phyloP scores from a whole-genome alignment of 495 filamentous ascomycete genomes.

The Talaromyces adpressus region DNA sequence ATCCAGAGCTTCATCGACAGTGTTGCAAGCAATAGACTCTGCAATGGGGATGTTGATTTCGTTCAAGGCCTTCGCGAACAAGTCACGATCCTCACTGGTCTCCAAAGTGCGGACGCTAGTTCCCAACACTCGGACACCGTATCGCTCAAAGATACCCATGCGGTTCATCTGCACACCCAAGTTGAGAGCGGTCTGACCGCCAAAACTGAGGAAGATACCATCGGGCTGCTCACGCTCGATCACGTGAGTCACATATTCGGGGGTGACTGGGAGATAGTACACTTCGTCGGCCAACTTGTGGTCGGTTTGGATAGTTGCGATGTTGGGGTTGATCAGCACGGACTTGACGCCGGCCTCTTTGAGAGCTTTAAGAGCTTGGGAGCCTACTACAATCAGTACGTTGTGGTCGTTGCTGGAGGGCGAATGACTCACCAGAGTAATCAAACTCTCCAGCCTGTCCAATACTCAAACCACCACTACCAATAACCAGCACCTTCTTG shows the following conservation, averaged over 20 bases:
- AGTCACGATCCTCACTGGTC: constrained; percentile 90
- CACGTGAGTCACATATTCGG: constrained; percentile 95
- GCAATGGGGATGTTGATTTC: constrained; percentile 98
- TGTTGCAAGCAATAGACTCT: constrained; percentile 84
- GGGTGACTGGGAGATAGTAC: constrained; percentile 95
- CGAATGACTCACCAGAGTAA: constrained; percentile 71
- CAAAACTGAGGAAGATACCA: constrained; percentile 93
- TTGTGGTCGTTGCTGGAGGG: not conserved
- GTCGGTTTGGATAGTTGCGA: constrained; percentile 96
- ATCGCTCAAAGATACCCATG: constrained; percentile 90
- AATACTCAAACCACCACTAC: constrained; percentile 90
- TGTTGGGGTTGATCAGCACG: constrained; percentile 96
- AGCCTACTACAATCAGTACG: constrained; percentile 48
- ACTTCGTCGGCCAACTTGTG: constrained; percentile 97
- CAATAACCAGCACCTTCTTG: constrained; percentile 91
- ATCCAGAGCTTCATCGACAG: constrained; percentile 81
- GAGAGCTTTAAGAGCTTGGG: constrained; percentile 92
- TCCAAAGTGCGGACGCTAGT: constrained; percentile 91
- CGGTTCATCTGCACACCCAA: constrained; percentile 95
- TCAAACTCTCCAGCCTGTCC: constrained; percentile 97
- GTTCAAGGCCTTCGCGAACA: constrained; percentile 83
- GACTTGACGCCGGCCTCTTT: constrained; percentile 95
- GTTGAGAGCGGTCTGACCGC: constrained; percentile 94
- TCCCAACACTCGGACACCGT: constrained; percentile 89
- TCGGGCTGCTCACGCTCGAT: constrained; percentile 89